phyloP scores from a whole-genome alignment of 2,329 filamentous ascomycete genomes.

The Aspergillus sp. region DNA sequence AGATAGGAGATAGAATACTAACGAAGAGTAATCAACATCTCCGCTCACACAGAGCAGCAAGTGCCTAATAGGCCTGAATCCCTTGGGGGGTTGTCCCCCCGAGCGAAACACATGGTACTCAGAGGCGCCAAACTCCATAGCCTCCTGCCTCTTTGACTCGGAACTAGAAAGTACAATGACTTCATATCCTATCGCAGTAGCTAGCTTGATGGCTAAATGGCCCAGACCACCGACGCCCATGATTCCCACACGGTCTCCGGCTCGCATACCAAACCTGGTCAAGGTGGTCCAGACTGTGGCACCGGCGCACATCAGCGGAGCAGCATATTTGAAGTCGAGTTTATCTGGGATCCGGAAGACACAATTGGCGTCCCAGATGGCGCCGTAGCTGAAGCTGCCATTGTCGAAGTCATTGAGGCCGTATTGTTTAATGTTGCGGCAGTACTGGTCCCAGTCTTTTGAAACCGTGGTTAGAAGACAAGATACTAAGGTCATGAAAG shows the following conservation, averaged over 20 bases:
- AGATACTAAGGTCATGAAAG: too few relatives aligned
- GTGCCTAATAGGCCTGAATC: slow-evolving; percentile 11
- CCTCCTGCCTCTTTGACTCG: slow-evolving; percentile 14
- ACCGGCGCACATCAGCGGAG: slow-evolving; percentile 29
- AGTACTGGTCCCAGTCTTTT: slow-evolving; percentile 17
- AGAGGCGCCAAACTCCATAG: slow-evolving; percentile 49
- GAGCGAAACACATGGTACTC: slow-evolving; percentile 46
- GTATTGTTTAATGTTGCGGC: slow-evolving; percentile 19
- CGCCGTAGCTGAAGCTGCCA: slow-evolving; percentile 23
- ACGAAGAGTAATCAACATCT: slow-evolving; percentile 10
- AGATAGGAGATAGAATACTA: background rate
- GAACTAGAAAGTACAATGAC: slow-evolving; percentile 20
- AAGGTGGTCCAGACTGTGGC: slow-evolving; percentile 49
- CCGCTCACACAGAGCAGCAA: slow-evolving; percentile 10
- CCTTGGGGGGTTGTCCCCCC: slow-evolving; percentile 1
- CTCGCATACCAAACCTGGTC: slow-evolving; percentile 52
- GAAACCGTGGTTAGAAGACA: background rate
- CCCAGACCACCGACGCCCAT: slow-evolving; percentile 64
- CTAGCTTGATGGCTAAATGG: slow-evolving; percentile 63
- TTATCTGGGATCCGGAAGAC: slow-evolving; percentile 15
- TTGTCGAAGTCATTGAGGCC: slow-evolving; percentile 21
- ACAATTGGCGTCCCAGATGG: slow-evolving; percentile 23
- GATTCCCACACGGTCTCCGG: slow-evolving; percentile 62
- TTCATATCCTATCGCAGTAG: slow-evolving; percentile 60
- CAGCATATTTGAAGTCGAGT: slow-evolving; percentile 19